phyloP scores from a whole-genome alignment of 495 filamentous ascomycete genomes.

The Daldinia decipiens region DNA sequence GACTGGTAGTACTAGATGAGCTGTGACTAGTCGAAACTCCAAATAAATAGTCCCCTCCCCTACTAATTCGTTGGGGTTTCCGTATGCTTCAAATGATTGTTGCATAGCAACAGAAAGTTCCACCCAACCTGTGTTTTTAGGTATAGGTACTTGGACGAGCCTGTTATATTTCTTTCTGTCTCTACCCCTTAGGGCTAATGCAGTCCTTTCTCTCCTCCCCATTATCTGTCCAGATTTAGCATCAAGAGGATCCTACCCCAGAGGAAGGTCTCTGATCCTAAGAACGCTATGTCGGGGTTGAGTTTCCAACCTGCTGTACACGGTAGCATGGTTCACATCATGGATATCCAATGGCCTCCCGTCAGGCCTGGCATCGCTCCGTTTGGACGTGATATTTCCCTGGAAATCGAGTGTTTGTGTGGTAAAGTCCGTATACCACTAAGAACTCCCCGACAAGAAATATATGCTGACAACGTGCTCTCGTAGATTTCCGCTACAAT shows the following conservation, averaged over 20 bases:
- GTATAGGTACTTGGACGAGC: neutral
- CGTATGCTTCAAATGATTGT: neutral
- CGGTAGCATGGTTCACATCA: neutral
- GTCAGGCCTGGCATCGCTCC: neutral
- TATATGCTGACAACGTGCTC: slow-evolving; percentile 3
- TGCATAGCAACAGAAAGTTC: slow-evolving; percentile 1
- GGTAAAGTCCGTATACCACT: slow-evolving; percentile 20
- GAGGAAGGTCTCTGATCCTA: neutral
- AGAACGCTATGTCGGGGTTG: neutral
- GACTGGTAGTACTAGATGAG: neutral
- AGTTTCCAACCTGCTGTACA: neutral
- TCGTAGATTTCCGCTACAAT: slow-evolving; percentile 15
- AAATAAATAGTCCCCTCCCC: neutral
- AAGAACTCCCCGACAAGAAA: neutral
- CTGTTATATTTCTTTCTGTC: neutral
- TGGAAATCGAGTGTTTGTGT: slow-evolving; percentile 26
- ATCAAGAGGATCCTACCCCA: neutral
- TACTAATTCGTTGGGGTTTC: neutral
- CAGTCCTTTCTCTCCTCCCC: neutral
- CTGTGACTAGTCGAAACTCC: neutral
- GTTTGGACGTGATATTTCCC: neutral
- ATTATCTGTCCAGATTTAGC: neutral
- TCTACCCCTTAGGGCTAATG: neutral
- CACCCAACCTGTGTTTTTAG: neutral
- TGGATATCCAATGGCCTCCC: neutral